phyloP scores from a whole-genome alignment of 306 rosid genomes.

The Pterocarpus macrocarpus region DNA sequence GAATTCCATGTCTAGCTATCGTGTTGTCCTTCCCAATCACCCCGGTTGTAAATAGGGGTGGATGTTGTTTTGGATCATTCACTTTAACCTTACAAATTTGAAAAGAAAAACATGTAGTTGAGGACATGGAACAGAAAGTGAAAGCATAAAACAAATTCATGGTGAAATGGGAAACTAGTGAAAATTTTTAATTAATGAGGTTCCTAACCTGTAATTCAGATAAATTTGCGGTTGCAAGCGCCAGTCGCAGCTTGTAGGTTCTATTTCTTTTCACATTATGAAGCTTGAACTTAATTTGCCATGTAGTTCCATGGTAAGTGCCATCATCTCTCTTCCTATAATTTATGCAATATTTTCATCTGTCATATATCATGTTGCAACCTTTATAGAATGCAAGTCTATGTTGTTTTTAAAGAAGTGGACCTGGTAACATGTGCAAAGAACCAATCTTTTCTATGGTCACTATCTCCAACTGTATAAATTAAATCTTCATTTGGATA shows the following conservation, averaged over 20 bases:
- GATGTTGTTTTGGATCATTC: conserved; percentile 63
- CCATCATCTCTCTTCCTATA: conserved; percentile 68
- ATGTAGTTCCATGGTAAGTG: conserved; percentile 82
- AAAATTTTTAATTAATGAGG: neutral
- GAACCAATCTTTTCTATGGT: conserved; percentile 80
- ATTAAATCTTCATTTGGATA: conserved; percentile 71
- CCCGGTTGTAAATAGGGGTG: conserved; percentile 75
- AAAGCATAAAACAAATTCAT: conserved; percentile 15
- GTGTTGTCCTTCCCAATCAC: conserved; percentile 83
- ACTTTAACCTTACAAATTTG: conserved; percentile 68
- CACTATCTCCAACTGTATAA: conserved; percentile 67
- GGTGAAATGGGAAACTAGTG: neutral
- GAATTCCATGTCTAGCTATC: conserved; percentile 91
- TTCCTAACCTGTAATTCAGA: conserved; percentile 72
- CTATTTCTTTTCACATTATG: conserved; percentile 50
- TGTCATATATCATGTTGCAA: neutral
- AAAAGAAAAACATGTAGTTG: neutral
- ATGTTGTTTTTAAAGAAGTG: neutral
- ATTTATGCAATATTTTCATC: conserved; percentile 11
- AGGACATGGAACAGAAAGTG: neutral
- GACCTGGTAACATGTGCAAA: conserved; percentile 91
- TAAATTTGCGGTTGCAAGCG: conserved; percentile 75
- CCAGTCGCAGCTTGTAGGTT: conserved; percentile 69
- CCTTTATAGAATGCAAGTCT: neutral
- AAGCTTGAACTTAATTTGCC: conserved; percentile 84